Base-by-base conservation (phyloP, 169 alveolate species). In the Plasmodium gallinaceum region DNA sequence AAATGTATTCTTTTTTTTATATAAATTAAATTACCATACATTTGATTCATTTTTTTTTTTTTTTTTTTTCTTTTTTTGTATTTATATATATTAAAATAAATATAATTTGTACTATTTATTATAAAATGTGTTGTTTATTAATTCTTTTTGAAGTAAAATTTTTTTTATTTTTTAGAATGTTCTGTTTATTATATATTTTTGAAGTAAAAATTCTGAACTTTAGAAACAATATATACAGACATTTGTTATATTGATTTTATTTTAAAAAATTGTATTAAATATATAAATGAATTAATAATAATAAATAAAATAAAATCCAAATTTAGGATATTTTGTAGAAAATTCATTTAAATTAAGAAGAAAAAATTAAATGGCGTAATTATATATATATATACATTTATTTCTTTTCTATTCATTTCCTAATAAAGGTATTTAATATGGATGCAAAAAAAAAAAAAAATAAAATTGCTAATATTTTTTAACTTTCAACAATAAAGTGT, bases 41-140 rank as follows among this genome's bases (percentile, higher is more conserved):
- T 54, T 54, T 54, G 64, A 54, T 54, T 54, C 64, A n/a, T 54
- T 16, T 24, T 54, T 54, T 48, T 45, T 45, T 48, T 48, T 48
- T 48, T 48, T 48, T 48, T 51, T 52, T 54, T 54, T 54, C 22
- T 54, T 54, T 54, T 54, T 54, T 54, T 54, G 64, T 54, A 54
- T 54, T 9, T 54, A 18, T 54, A 54, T 24, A 14, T 54, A 54
- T 54, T 18, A 10, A 54, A 16, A 10, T 52, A 52, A 9, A n/a
- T 12, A 54, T 54, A 54, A 57, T 57, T 57, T 57, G 66, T 5
- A 18, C 26, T 9, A 57, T 18, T 18, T 57, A 57, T 18, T 18
- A 14, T 57, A 9, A 57, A 18, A 18, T 57, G 26, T 57, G 20
- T 57, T 57, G 66, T 57, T 57, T 57, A 57, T 14, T 57, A 14